These are phyloP conservation scores for Galerina sulciceps DNA, from an alignment of 768 basidiomycete species.

Conservation along the genomic window DNA sequence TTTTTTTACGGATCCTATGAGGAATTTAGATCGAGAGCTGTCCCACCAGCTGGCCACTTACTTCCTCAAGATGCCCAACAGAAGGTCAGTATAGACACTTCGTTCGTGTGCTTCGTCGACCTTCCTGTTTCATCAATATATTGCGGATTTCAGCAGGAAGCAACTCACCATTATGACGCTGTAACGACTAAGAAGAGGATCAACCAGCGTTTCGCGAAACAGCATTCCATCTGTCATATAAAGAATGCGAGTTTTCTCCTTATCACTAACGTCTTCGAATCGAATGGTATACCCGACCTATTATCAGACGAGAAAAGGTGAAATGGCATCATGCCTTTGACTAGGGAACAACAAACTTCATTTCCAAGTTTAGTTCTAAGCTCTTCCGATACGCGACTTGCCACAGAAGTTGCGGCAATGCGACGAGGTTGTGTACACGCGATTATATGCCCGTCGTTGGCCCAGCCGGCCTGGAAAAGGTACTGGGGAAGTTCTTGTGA, in stretches of 20 bases:
- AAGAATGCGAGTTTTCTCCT: slow-evolving; percentile 83
- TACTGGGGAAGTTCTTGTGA: slow-evolving; percentile 91
- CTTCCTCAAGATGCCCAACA: slow-evolving; percentile 95
- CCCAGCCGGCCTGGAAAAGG: slow-evolving; percentile 93
- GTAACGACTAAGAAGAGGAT: slow-evolving; percentile 90
- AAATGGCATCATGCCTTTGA: background rate
- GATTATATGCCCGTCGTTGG: slow-evolving; percentile 77
- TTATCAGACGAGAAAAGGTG: background rate
- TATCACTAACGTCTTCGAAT: slow-evolving; percentile 91
- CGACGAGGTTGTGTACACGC: slow-evolving; percentile 93
- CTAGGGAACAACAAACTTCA: slow-evolving; percentile 55
- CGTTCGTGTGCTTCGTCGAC: slow-evolving; percentile 98
- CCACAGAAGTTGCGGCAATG: slow-evolving; percentile 95
- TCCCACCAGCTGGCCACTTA: slow-evolving; percentile 33
- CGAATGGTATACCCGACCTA: slow-evolving; percentile 98
- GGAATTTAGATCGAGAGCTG: background rate
- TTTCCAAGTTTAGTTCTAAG: slow-evolving; percentile 88
- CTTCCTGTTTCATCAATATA: slow-evolving; percentile 40
- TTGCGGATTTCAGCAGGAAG: background rate
- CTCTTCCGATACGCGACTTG: slow-evolving; percentile 89
- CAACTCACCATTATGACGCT: slow-evolving; percentile 90
- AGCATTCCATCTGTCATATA: slow-evolving; percentile 99
- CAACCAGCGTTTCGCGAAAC: slow-evolving; percentile 90
- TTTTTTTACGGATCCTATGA: slow-evolving; percentile 84
- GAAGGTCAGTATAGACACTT: slow-evolving; percentile 92